These are phyloP conservation scores for Linanthus parryae DNA, from an alignment of 148 eudicot species.

Conservation along the genomic window DNA sequence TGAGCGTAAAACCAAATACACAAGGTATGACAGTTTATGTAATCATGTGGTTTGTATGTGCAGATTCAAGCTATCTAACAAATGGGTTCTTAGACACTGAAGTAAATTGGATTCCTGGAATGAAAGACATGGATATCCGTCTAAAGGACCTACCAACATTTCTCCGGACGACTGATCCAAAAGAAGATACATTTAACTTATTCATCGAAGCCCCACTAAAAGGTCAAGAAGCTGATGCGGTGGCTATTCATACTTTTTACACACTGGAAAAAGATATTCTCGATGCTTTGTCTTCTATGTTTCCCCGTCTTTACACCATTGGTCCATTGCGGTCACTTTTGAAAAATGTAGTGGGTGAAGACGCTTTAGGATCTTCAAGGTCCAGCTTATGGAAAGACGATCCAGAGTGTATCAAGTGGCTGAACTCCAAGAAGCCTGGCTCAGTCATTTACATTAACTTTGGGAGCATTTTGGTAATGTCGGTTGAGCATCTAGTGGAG, in stretches of 20 bases:
- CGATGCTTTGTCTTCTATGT: slow-evolving; percentile 4
- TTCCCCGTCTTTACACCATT: slow-evolving; percentile 6
- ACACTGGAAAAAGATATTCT: slow-evolving; percentile 6
- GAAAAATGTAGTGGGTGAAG: not conserved
- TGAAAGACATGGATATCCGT: slow-evolving; percentile 11
- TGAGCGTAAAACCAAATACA: too few species aligned
- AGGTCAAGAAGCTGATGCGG: slow-evolving; percentile 10
- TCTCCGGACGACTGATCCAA: slow-evolving; percentile 1
- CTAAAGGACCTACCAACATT: slow-evolving; percentile 12
- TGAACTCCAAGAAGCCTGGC: slow-evolving; percentile 3
- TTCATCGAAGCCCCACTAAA: slow-evolving; percentile 9
- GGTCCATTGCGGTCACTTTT: slow-evolving; percentile 4
- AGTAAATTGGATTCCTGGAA: slow-evolving; percentile 14
- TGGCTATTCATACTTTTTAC: slow-evolving; percentile 8
- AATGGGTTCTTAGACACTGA: slow-evolving; percentile 1
- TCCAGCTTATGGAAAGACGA: slow-evolving; percentile 15
- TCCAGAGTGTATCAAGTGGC: slow-evolving; percentile 10
- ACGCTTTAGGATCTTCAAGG: slow-evolving; percentile 3
- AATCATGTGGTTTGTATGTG: not conserved
- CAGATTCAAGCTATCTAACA: slow-evolving; percentile 16
- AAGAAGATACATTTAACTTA: slow-evolving; percentile 8
- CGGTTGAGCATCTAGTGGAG: slow-evolving; percentile 3
- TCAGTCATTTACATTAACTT: slow-evolving; percentile 8
- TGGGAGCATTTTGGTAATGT: not conserved
- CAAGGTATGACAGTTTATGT: too few species aligned